Percentiles rank a stretch among this genome's conserved stretches.
phyloP scores from a whole-genome alignment of 2,329 filamentous ascomycete genomes.

The Rugonectria rugulosa region DNA sequence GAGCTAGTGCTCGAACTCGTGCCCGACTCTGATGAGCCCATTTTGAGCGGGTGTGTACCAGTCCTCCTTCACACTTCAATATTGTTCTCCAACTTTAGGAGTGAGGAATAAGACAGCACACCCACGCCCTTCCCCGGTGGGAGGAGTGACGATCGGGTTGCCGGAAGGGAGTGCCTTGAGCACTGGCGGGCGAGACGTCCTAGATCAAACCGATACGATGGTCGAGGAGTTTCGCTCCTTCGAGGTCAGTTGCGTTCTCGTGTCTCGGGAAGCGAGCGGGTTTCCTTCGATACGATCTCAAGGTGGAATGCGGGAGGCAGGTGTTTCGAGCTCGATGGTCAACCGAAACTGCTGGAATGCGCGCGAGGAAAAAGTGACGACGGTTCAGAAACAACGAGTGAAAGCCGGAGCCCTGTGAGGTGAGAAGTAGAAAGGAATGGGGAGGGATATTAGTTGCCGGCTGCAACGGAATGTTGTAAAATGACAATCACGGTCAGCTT shows the following conservation, averaged over 20 bases:
- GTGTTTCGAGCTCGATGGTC: slow-evolving; percentile 11
- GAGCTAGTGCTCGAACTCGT: slow-evolving; percentile 40
- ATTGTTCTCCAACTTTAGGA: slow-evolving; percentile 15
- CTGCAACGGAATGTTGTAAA: neutral
- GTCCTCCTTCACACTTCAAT: slow-evolving; percentile 24
- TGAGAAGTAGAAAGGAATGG: slow-evolving; percentile 28
- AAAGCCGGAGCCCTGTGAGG: slow-evolving; percentile 35
- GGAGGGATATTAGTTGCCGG: neutral
- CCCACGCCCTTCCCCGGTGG: slow-evolving; percentile 35
- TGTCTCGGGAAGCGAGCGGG: slow-evolving; percentile 30
- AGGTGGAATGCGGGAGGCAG: slow-evolving; percentile 35
- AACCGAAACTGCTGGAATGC: slow-evolving; percentile 31
- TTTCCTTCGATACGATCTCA: slow-evolving; percentile 4
- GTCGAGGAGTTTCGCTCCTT: slow-evolving; percentile 11
- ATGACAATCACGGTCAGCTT: neutral
- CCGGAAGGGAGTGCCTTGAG: slow-evolving; percentile 22
- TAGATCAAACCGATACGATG: too few relatives aligned
- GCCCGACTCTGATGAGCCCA: slow-evolving; percentile 36
- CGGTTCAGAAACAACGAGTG: slow-evolving; percentile 36
- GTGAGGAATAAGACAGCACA: slow-evolving; percentile 24
- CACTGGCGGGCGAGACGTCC: slow-evolving; percentile 2
- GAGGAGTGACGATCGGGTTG: slow-evolving; percentile 35
- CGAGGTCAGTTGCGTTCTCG: slow-evolving; percentile 15
- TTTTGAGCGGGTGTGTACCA: slow-evolving; percentile 29
- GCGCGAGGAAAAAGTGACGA: slow-evolving; percentile 23